Conservation (phyloP, 768 basidiomycete genomes). For the Hygrophorus pudorinus region DNA sequence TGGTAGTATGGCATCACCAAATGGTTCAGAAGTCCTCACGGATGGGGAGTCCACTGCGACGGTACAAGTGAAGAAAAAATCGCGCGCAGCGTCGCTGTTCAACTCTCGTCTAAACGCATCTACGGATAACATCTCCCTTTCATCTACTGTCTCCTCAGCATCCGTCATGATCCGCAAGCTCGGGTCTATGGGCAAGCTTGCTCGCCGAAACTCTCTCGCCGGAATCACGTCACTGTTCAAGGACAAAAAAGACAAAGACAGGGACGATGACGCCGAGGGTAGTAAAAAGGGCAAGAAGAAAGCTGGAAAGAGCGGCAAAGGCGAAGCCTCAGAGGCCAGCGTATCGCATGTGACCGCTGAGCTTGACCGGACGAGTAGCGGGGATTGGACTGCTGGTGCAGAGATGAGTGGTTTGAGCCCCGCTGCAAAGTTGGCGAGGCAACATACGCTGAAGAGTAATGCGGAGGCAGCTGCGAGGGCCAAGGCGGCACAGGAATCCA, state of each 20-base stretch:
- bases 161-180: slow-evolving; percentile 96
- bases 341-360: slow-evolving; percentile 82
- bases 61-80: slow-evolving; percentile 56
- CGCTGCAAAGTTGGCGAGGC: slow-evolving; percentile 80
- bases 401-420: slow-evolving; percentile 75
- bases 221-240: slow-evolving; percentile 93
- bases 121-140: slow-evolving; percentile 92
- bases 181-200: slow-evolving; percentile 82
- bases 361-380: slow-evolving; percentile 49
- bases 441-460: slow-evolving; percentile 86
- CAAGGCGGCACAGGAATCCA: slow-evolving; percentile 45
- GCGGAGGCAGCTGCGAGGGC: slow-evolving; percentile 66
- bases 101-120: slow-evolving; percentile 81
- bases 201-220: slow-evolving; percentile 78
- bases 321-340: slow-evolving; percentile 53
- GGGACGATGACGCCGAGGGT: slow-evolving; percentile 32
- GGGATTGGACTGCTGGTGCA: slow-evolving; percentile 50
- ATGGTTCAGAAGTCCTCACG: slow-evolving; percentile 16
- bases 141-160: slow-evolving; percentile 89
- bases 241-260: slow-evolving; percentile 60
- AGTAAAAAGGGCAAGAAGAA: slow-evolving; percentile 38
- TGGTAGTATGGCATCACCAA: background rate
- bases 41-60: slow-evolving; percentile 35
- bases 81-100: slow-evolving; percentile 69
- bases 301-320: slow-evolving; percentile 56